A percentile compares a stretch with the other conserved stretches of the same genome.
Evolutionary conservation across 306 rosid species (phyloP).

Genomic region (Cucumis sativus): Cucumber_9930_V3 NC_026660.2:14699501-14700000

Average conservation of each 20-base stretch:
- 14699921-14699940: too few species aligned
- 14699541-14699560: not conserved
- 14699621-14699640: conserved; percentile 5
- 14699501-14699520: not conserved
- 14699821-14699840: too few species aligned
- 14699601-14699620: conserved; percentile 12
- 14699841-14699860: too few species aligned
- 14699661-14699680: conserved; percentile 17
- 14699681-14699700: conserved; percentile 10
- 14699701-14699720: not conserved
- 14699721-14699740: not conserved
- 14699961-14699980: too few species aligned
- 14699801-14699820: too few species aligned
- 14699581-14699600: conserved; percentile 8
- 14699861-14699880: too few species aligned
- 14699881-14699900: too few species aligned
- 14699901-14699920: too few species aligned
- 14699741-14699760: not conserved
- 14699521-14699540: not conserved
- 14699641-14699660: conserved; percentile 15
- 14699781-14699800: too few species aligned
- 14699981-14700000: too few species aligned
- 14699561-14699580: not conserved
- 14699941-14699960: too few species aligned
- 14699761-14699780: not conserved